phyloP scores from a whole-genome alignment of 495 filamentous ascomycete species.

The Trichoderma gamsii region DNA sequence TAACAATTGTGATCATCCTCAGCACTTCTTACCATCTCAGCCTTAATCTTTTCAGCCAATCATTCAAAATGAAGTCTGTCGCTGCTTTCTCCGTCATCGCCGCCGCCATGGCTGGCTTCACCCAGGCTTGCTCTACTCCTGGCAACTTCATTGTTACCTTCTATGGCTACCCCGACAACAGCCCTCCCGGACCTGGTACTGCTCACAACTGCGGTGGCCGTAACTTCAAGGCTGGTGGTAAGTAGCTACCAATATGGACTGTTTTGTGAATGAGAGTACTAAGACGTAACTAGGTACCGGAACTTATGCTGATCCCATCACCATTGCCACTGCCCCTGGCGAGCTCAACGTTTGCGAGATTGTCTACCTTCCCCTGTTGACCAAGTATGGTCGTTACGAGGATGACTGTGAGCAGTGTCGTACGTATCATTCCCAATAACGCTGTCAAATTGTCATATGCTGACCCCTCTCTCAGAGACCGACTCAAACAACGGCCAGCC shows the following conservation, averaged over 20 bases:
- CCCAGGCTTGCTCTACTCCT: slow-evolving; percentile 23
- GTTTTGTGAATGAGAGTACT: not conserved
- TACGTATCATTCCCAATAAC: slow-evolving; percentile 13
- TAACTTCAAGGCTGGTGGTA: slow-evolving; percentile 23
- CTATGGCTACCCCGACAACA: slow-evolving; percentile 41
- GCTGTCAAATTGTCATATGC: not conserved
- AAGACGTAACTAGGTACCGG: slow-evolving; percentile 27
- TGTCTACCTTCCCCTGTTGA: slow-evolving; percentile 39
- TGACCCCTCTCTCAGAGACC: slow-evolving; percentile 16
- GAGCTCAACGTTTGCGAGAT: slow-evolving; percentile 41
- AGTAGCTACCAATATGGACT: not conserved
- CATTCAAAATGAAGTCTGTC: slow-evolving; percentile 11
- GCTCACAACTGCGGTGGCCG: slow-evolving; percentile 36
- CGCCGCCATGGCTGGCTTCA: not conserved
- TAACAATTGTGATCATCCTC: not conserved
- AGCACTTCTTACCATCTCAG: not conserved
- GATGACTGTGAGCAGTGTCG: slow-evolving; percentile 22
- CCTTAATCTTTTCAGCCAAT: not conserved
- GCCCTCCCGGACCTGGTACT: slow-evolving; percentile 34
- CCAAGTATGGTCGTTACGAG: slow-evolving; percentile 36
- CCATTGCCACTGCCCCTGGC: slow-evolving; percentile 38
- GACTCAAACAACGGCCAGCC: slow-evolving; percentile 28
- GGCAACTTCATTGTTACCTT: slow-evolving; percentile 28
- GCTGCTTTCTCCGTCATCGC: not conserved
- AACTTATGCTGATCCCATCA: slow-evolving; percentile 40